Evolutionary conservation across 495 filamentous ascomycete species (phyloP), one percentile per base, ranked within the genome.

Genomic region (Lasiosphaeris hirsuta): DNA sequence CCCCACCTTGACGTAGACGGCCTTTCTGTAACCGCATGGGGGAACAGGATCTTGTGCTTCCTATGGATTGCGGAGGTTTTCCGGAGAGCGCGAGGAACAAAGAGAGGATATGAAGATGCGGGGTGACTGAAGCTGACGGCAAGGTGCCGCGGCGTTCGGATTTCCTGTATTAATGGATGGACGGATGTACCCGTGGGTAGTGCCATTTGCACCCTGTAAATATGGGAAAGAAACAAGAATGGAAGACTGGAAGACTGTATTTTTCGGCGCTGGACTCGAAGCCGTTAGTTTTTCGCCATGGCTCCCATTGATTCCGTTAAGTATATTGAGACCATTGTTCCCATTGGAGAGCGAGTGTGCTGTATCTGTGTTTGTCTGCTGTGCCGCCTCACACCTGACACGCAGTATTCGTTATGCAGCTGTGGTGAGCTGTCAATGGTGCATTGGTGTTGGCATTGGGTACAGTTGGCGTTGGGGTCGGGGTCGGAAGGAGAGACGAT

Each of bases 1-100:
- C 14, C 75, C 75, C 8, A 41, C 61, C 9, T 69, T 78, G 17
- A 34, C 70, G 34, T 75, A 70, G 58, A 67, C 7, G n/a, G 17
- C 1, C 42, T 30, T 1, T 1, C n/a, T 4, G 18, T 44, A 0
- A 44, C 7, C 10, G 14, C 41, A 44, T 44, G 23, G 2, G 23
- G 23, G 23, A 30, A 30, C 23, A 30, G 5, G 2, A 30, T 30
- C 23, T 30, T 5, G 23, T 30, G 23, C 23, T 30, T 30, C 23
- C 23, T 30, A 5, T 30, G 23, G 5, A 5, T 30, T 30, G 23
- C 23, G 5, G 23, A 30, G 5, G 23, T 1, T 10, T 45, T 18
- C 4, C 5, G 33, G 8, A 23, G 8, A 13, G 51, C 17, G 37
- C 7, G 17, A 15, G 1, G 18, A 15, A 1, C 15, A 15, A 36